Evolutionary conservation across 192 early-diverging fungal genomes (phyloP).

Genomic region (Mortierella claussenii): DNA sequence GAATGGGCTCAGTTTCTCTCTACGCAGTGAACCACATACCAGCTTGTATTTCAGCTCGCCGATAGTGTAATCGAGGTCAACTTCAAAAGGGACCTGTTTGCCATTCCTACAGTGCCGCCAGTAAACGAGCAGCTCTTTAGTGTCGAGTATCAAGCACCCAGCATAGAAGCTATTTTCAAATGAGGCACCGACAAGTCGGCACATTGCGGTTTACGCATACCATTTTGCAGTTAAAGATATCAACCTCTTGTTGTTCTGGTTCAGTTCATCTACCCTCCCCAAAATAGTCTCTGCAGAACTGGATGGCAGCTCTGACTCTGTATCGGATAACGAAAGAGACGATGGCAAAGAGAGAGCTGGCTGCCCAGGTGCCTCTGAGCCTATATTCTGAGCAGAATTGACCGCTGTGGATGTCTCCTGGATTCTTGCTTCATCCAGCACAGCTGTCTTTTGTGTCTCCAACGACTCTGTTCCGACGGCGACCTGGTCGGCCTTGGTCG

Average conservation of each 20-base stretch:
- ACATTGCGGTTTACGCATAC: background rate
- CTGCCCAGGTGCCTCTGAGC: background rate
- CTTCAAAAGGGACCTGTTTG: conserved; percentile 45
- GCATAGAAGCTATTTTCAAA: no score
- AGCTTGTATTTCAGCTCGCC: conserved; percentile 47
- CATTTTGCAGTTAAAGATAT: conserved; percentile 50
- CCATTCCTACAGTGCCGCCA: conserved; percentile 52
- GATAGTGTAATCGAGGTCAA: conserved; percentile 39
- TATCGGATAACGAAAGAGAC: no score
- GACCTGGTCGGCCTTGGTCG: conserved; percentile 1
- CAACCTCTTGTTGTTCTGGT: conserved; percentile 32
- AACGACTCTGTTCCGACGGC: no score
- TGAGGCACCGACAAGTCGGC: background rate
- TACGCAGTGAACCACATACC: no score
- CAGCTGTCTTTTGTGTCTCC: background rate
- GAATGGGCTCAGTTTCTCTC: no score
- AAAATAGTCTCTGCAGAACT: no score
- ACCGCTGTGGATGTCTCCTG: background rate
- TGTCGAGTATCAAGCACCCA: no score
- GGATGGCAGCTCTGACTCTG: no score
- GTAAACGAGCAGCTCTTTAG: no score
- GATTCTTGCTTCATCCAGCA: background rate
- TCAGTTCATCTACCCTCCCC: conserved; percentile 15
- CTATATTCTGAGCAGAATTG: background rate
- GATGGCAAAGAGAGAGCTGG: background rate